These are phyloP conservation scores for Penicillium olsonii DNA, from an alignment of 2,329 filamentous ascomycete species.

Conservation along the genomic window DNA sequence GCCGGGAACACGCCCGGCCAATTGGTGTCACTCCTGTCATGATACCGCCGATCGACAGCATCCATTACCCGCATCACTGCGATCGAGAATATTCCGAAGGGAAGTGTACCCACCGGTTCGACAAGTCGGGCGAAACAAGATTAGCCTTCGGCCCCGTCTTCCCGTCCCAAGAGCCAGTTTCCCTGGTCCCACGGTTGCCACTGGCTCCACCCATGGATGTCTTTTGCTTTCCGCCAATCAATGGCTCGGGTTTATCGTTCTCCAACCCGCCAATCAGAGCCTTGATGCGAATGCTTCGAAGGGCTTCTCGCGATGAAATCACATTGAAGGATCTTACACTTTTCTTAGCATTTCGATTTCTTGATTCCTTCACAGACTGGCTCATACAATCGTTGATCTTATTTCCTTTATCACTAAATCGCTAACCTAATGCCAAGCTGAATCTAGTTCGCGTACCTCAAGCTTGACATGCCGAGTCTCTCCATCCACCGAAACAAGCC, in stretches of 20 bases:
- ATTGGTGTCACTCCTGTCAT: background rate
- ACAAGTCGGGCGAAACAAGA: background rate
- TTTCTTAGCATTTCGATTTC: too few species aligned
- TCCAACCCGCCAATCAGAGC: background rate
- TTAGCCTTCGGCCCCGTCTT: background rate
- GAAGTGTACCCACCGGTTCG: background rate
- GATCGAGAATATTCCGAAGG: background rate
- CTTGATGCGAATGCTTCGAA: background rate
- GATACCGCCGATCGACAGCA: background rate
- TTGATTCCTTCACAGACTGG: too few species aligned
- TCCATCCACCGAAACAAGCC: conserved; percentile 20
- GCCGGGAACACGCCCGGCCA: background rate
- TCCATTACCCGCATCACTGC: background rate
- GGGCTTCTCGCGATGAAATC: background rate
- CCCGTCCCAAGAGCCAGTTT: too few species aligned
- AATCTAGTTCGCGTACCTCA: conserved; percentile 6
- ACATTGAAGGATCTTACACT: too few species aligned
- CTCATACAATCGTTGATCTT: too few species aligned
- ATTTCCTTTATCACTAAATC: too few species aligned
- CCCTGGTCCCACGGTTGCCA: background rate
- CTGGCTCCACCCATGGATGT: background rate
- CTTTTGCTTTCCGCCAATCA: background rate
- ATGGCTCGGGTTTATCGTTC: background rate
- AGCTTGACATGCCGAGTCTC: conserved; percentile 14
- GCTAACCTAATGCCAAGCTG: conserved; percentile 12